Evolutionary conservation across 1,284 basidiomycete species (phyloP).

Genomic region (Boletus semigastroideus): DNA sequence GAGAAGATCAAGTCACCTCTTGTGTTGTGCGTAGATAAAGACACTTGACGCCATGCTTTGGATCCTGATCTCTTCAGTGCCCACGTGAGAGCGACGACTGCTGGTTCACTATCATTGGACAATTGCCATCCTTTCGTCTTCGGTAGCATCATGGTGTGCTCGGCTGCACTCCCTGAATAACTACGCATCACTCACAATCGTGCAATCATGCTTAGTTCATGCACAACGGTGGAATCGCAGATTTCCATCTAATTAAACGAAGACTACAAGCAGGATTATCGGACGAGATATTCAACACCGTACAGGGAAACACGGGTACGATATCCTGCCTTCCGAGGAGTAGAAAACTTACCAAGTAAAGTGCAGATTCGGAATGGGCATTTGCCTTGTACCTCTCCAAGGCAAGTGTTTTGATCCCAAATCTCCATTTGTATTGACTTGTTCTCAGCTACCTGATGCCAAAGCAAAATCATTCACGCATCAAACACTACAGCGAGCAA

Average conservation of each 20-base stretch:
- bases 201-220: conserved; percentile 65
- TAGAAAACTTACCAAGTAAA: conserved; percentile 3
- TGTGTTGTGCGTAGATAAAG: conserved; percentile 68
- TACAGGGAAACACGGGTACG: conserved; percentile 88
- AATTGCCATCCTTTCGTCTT: conserved; percentile 93
- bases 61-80: conserved; percentile 48
- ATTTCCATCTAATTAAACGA: conserved; percentile 81
- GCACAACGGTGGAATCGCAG: conserved; percentile 91
- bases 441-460: conserved; percentile 71
- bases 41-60: not conserved
- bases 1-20: conserved; percentile 95
- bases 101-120: conserved; percentile 83
- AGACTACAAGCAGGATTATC: conserved; percentile 71
- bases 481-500: conserved; percentile 68
- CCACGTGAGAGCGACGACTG: conserved; percentile 89
- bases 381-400: conserved; percentile 90
- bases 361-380: conserved; percentile 89
- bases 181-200: not conserved
- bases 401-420: conserved; percentile 37
- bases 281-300: conserved; percentile 83
- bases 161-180: not conserved
- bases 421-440: conserved; percentile 1
- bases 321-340: not conserved
- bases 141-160: conserved; percentile 81
- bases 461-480: conserved; percentile 70